Evolutionary conservation across 768 basidiomycete genomes (phyloP), one percentile per base, ranked within the genome.

Genomic region (Macrolepiota fuliginosa): DNA sequence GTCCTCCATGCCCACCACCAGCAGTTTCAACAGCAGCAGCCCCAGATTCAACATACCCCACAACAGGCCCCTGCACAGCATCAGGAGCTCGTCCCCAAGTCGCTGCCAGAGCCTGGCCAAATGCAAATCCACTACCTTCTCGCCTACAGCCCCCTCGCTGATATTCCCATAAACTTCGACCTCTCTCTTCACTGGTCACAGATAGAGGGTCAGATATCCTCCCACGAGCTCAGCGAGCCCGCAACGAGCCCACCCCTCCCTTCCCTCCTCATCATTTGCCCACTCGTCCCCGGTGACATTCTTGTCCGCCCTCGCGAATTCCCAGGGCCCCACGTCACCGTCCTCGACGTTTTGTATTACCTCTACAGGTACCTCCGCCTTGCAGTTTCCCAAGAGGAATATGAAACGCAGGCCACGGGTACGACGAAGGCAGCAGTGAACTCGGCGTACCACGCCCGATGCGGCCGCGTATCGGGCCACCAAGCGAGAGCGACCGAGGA

Each of bases 311-410:
- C 70, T 17, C 58, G 67, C 7, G 66, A 32, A 7, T 7, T 65
- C 27, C 59, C 70, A 5, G 73, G 68, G 22, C 66, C 71, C 25
- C 73, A 70, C 64, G 73, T 82, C 54, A 74, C 79, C 6, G 77
- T 86, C 62, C 71, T 70, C 13, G 86, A 87, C 70, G 79, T 87
- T 27, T 70, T 87, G 11, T 69, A 74, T 10, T 72, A 76, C 1
- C 64, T 86, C 2, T 82, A 83, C 71, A 67, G 73, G 50, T 70
- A 74, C 63, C 77, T 87, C n/a, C 79, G 83, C 10, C 72, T 72
- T 15, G 71, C 78, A 0, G 80, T 84, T 3, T 76, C 75, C 36
- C 68, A 67, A 0, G 62, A 70, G 36, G 86, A 88, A 69, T 85
- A 82, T 70, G 66, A 74, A 39, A 67, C 62, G 11, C 65, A 78